phyloP scores from a whole-genome alignment of 2,329 filamentous ascomycete genomes.

The Lasiodiplodia theobromae region DNA sequence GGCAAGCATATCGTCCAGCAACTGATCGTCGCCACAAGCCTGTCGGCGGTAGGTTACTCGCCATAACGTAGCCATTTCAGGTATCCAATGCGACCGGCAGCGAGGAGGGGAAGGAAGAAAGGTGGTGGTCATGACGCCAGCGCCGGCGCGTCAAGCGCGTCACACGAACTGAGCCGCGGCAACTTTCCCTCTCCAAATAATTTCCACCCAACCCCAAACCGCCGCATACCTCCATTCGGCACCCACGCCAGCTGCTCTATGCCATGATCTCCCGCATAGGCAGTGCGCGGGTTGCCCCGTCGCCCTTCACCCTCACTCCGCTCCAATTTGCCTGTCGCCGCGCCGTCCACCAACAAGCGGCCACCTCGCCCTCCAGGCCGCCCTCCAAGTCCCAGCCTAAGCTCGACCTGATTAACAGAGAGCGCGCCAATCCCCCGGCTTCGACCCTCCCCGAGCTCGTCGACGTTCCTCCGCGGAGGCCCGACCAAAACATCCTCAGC shows the following conservation, averaged over 20 bases:
- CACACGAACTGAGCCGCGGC: background rate
- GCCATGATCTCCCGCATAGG: slow-evolving; percentile 18
- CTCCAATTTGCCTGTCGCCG: background rate
- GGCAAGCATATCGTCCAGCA: background rate
- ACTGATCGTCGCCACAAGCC: background rate
- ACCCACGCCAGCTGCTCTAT: background rate
- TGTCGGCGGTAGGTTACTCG: background rate
- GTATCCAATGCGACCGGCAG: background rate
- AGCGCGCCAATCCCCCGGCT: slow-evolving; percentile 70
- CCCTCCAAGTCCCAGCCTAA: background rate
- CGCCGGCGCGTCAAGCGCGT: background rate
- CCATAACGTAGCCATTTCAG: background rate
- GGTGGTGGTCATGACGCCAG: background rate
- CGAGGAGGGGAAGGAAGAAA: background rate
- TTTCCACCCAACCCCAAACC: background rate
- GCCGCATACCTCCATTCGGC: background rate
- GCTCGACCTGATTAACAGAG: background rate
- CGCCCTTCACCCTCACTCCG: slow-evolving; percentile 2
- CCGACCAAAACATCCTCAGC: slow-evolving; percentile 53
- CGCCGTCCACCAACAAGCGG: background rate
- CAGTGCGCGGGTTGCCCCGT: background rate
- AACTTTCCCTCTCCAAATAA: slow-evolving; percentile 4
- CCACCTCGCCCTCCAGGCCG: background rate
- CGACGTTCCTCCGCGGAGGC: slow-evolving; percentile 63
- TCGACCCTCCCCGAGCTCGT: slow-evolving; percentile 77